These are phyloP conservation scores for Vicia sativa DNA, from an alignment of 306 rosid species.

Conservation along the genomic window DNA sequence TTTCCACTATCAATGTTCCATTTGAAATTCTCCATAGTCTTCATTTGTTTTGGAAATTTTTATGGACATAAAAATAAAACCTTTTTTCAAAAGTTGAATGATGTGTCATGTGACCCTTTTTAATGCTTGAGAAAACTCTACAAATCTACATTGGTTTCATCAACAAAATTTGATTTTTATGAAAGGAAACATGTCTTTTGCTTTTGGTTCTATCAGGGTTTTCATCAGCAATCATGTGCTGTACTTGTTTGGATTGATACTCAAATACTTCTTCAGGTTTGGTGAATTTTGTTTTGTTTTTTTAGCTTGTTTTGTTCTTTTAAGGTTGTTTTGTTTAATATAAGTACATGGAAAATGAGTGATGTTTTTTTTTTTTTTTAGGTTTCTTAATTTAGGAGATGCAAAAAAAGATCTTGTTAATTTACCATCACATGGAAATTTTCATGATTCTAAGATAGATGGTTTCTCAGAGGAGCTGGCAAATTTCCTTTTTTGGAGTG, in stretches of 20 bases:
- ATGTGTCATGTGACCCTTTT: slow-evolving; percentile 48
- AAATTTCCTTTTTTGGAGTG: slow-evolving; percentile 39
- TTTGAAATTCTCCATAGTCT: slow-evolving; percentile 1
- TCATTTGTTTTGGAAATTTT: slow-evolving; percentile 41
- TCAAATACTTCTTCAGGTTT: slow-evolving; percentile 56
- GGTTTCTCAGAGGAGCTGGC: slow-evolving; percentile 43
- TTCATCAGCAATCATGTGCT: slow-evolving; percentile 43
- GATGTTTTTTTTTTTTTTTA: slow-evolving; percentile 18
- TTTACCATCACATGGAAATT: background rate
- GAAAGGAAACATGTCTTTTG: slow-evolving; percentile 45
- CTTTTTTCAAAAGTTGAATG: slow-evolving; percentile 21
- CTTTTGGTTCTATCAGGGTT: slow-evolving; percentile 44
- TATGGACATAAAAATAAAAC: background rate
- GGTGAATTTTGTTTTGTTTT: background rate
- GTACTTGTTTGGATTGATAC: slow-evolving; percentile 45
- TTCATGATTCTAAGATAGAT: slow-evolving; percentile 33
- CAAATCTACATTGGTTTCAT: slow-evolving; percentile 39
- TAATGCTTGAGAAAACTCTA: slow-evolving; percentile 36
- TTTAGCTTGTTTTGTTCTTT: background rate
- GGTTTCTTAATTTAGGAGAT: slow-evolving; percentile 51
- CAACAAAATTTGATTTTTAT: background rate
- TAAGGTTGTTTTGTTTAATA: background rate
- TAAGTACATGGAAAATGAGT: background rate
- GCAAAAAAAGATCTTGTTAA: slow-evolving; percentile 1
- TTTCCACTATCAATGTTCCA: slow-evolving; percentile 40